A percentile compares a stretch with the other conserved stretches of the same genome.
phyloP scores from a whole-genome alignment of 352 stramenopile species.

The Pythium oligandrum region DNA sequence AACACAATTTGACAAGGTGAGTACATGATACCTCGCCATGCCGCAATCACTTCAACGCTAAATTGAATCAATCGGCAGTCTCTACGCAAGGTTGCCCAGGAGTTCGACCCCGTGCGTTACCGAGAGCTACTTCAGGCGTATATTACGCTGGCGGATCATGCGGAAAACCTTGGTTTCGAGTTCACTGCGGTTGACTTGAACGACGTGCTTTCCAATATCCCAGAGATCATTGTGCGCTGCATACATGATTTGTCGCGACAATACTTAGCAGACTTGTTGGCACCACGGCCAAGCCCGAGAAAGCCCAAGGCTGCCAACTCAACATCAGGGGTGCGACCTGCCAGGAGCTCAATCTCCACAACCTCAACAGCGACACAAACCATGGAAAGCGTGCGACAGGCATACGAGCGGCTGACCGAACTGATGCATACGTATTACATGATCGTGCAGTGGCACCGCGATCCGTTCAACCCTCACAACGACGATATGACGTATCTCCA shows the following conservation, averaged over 20 bases:
- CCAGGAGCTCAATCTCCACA: neutral
- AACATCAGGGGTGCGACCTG: neutral
- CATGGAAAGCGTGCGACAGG: conserved; percentile 52
- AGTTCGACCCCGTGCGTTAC: conserved; percentile 71
- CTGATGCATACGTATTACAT: conserved; percentile 89
- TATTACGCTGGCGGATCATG: conserved; percentile 71
- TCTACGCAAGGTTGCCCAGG: conserved; percentile 56
- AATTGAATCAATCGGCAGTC: conserved; percentile 28
- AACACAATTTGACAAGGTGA: conserved; percentile 69
- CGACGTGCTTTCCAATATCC: conserved; percentile 70
- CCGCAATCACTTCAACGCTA: too few species aligned
- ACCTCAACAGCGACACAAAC: conserved; percentile 25
- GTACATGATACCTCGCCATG: neutral
- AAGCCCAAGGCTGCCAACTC: conserved; percentile 24
- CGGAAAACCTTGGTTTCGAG: conserved; percentile 73
- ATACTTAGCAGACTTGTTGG: conserved; percentile 40
- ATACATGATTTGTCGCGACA: conserved; percentile 66
- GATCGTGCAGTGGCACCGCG: conserved; percentile 86
- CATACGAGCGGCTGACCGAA: conserved; percentile 68
- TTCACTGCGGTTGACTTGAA: conserved; percentile 65
- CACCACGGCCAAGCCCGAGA: conserved; percentile 31
- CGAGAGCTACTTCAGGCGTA: conserved; percentile 81
- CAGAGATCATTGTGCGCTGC: conserved; percentile 72
- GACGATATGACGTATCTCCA: conserved; percentile 71
- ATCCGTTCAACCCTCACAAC: conserved; percentile 78